A percentile compares a stretch with the other conserved stretches of the same genome.
These are phyloP conservation scores for Tricholoma flavovirens DNA, from an alignment of 768 basidiomycete species.

Conservation along the genomic window DNA sequence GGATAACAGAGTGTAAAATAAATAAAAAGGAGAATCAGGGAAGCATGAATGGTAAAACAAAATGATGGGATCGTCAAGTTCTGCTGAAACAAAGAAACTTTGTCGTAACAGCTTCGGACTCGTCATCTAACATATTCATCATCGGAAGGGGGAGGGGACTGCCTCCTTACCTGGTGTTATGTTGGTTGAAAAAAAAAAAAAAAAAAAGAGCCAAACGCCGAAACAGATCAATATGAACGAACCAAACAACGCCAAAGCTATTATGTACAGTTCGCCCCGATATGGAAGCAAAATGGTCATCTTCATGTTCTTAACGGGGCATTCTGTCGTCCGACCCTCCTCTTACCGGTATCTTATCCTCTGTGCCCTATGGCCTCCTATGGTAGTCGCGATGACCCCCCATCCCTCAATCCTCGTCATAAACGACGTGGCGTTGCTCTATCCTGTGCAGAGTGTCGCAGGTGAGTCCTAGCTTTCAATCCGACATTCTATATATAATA, in stretches of 20 bases:
- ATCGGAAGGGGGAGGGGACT: constrained; percentile 14
- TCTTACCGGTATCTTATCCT: constrained; percentile 18
- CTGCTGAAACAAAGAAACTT: constrained; percentile 53
- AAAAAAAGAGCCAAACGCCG: constrained; percentile 7
- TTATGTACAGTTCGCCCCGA: constrained; percentile 6
- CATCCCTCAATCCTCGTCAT: constrained; percentile 29
- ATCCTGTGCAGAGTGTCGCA: constrained; percentile 66
- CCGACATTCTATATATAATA: constrained; percentile 9
- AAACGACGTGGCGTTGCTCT: constrained; percentile 53
- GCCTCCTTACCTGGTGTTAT: constrained; percentile 17
- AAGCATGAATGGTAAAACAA: constrained; percentile 93
- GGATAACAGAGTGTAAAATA: constrained; percentile 8
- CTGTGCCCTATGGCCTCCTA: constrained; percentile 15
- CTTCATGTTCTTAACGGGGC: constrained; percentile 20
- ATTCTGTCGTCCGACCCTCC: constrained; percentile 20
- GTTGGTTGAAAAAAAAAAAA: constrained; percentile 11
- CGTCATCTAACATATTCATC: constrained; percentile 58
- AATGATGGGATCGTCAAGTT: constrained; percentile 59
- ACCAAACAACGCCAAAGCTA: constrained; percentile 24
- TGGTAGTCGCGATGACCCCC: constrained; percentile 18
- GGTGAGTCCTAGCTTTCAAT: constrained; percentile 30
- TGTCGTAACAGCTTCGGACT: constrained; percentile 64
- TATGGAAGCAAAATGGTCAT: constrained; percentile 7
- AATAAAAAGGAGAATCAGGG: constrained; percentile 51
- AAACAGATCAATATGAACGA: constrained; percentile 7